Conservation (phyloP, 768 basidiomycete genomes). For the Leucocoprinus leucothites region DNA sequence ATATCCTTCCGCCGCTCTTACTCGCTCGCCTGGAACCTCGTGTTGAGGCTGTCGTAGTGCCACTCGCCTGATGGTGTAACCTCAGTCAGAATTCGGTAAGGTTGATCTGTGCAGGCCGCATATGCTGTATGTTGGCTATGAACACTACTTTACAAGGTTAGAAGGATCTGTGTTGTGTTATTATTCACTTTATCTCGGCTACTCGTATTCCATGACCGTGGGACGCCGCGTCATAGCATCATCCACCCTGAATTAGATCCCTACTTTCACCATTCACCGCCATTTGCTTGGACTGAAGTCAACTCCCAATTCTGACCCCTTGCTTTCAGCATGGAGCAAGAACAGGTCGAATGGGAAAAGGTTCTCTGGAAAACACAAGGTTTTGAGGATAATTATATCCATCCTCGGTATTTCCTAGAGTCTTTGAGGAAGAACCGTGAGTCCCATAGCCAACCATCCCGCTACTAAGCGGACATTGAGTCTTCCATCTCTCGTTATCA, state of each 20-base stretch:
- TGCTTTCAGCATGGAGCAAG: slow-evolving; percentile 1
- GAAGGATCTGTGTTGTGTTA: background rate
- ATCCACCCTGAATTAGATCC: slow-evolving; percentile 3
- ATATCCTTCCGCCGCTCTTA: too few relatives aligned
- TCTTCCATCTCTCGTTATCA: slow-evolving; percentile 2
- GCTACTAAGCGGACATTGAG: background rate
- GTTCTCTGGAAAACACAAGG: slow-evolving; percentile 76
- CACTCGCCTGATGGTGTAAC: too few relatives aligned
- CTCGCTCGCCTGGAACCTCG: too few relatives aligned
- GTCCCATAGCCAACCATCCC: slow-evolving; percentile 22
- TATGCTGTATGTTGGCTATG: too few relatives aligned
- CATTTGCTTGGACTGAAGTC: background rate
- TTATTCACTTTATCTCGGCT: background rate
- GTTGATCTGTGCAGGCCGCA: too few relatives aligned
- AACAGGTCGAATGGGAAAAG: slow-evolving; percentile 51
- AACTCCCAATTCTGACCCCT: background rate
- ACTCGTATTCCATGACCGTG: slow-evolving; percentile 7
- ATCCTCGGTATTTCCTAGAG: slow-evolving; percentile 67
- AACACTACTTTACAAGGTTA: slow-evolving; percentile 2
- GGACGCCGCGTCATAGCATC: slow-evolving; percentile 9
- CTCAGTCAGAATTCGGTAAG: too few relatives aligned
- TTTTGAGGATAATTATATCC: slow-evolving; percentile 86
- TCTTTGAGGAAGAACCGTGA: slow-evolving; percentile 77
- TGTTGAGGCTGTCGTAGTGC: too few relatives aligned
- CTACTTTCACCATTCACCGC: slow-evolving; percentile 2